These are phyloP conservation scores for Penicillium sp. DNA, from an alignment of 2,329 filamentous ascomycete species.

Conservation along the genomic window DNA sequence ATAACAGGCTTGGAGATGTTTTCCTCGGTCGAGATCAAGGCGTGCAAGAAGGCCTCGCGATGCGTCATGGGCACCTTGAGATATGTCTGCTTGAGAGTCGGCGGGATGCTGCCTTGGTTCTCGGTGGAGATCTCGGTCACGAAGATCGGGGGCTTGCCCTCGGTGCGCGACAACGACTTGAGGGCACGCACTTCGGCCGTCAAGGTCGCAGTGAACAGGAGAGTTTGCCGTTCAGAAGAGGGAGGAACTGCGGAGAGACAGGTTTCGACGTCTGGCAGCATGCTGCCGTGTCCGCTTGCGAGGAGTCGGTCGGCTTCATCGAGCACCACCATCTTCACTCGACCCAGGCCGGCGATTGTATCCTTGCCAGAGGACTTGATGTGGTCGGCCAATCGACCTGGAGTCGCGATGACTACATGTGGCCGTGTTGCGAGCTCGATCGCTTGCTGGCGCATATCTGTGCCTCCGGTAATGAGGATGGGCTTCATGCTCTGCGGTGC, in stretches of 20 bases:
- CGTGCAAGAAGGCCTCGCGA: constrained; percentile 91
- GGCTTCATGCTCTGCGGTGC: constrained; percentile 84
- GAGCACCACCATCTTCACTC: constrained; percentile 83
- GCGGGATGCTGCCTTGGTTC: constrained; percentile 71
- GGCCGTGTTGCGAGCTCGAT: constrained; percentile 78
- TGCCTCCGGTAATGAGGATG: constrained; percentile 85
- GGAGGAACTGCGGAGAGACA: constrained; percentile 81
- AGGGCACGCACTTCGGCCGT: constrained; percentile 88
- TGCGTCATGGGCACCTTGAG: constrained; percentile 87
- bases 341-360: constrained; percentile 76
- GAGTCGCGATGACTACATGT: constrained; percentile 92
- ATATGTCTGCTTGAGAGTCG: constrained; percentile 80
- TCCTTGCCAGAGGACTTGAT: constrained; percentile 89
- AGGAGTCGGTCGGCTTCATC: constrained; percentile 95
- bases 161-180: constrained; percentile 71
- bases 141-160: constrained; percentile 75
- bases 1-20: constrained; percentile 80
- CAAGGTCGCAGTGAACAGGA: constrained; percentile 94
- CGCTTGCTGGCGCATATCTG: constrained; percentile 89
- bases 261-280: constrained; percentile 92
- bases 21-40: constrained; percentile 75
- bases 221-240: constrained; percentile 78
- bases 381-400: constrained; percentile 89
- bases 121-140: constrained; percentile 80
- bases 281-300: constrained; percentile 72